Evolutionary conservation across 805 yeast genomes (phyloP).

Genomic region (Kuraishia ogatae): DNA sequence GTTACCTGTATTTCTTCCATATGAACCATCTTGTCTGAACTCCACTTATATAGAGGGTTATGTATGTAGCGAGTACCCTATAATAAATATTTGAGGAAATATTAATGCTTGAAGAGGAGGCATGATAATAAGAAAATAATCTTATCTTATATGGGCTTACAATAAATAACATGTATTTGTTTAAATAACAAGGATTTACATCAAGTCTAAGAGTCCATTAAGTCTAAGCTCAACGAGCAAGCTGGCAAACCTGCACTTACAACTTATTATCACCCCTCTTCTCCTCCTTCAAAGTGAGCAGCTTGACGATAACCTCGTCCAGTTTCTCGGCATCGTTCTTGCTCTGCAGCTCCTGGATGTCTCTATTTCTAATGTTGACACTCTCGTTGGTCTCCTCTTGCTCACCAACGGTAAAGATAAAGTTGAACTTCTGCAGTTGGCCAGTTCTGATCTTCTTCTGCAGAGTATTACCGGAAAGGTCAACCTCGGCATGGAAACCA

Average conservation of each 20-base stretch:
- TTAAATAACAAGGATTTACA: too few species aligned
- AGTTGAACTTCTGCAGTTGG: constrained; percentile 89
- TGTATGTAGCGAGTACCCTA: too few species aligned
- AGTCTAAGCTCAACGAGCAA: too few species aligned
- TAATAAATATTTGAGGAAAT: too few species aligned
- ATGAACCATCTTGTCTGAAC: too few species aligned
- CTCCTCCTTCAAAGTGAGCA: constrained; percentile 57
- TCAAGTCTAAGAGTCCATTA: too few species aligned
- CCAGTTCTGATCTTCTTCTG: constrained; percentile 98
- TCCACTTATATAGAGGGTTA: too few species aligned
- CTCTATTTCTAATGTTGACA: constrained; percentile 96
- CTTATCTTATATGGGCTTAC: not conserved
- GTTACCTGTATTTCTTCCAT: too few species aligned
- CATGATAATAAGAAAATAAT: too few species aligned
- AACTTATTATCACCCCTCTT: constrained; percentile 66
- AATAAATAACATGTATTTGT: too few species aligned
- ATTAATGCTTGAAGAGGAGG: too few species aligned
- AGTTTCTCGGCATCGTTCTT: constrained; percentile 79
- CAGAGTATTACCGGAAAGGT: constrained; percentile 88
- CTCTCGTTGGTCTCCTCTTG: constrained; percentile 72
- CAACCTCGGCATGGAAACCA: constrained; percentile 90
- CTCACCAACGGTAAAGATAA: constrained; percentile 94
- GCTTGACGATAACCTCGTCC: constrained; percentile 62
- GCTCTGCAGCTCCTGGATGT: constrained; percentile 84
- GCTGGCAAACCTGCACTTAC: too few species aligned